These are phyloP conservation scores for Massospora cicadina DNA, from an alignment of 371 early-diverging fungal species.

Conservation along the genomic window DNA sequence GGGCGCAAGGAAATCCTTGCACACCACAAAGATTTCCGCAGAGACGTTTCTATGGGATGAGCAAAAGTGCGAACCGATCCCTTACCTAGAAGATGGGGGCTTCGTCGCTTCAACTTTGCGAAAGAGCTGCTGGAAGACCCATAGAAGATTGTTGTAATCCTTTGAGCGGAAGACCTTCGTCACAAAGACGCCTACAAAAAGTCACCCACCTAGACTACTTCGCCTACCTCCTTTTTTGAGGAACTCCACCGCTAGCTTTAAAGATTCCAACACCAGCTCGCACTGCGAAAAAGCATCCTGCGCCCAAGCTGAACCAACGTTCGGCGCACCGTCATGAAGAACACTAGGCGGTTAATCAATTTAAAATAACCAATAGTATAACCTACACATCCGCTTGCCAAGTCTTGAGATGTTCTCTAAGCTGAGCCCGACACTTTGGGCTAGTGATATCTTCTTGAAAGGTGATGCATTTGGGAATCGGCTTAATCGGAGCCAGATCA, in stretches of 20 bases:
- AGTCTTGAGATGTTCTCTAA: constrained; percentile 80
- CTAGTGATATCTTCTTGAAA: constrained; percentile 97
- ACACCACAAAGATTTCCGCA: constrained; percentile 99
- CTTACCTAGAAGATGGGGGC: constrained; percentile 90
- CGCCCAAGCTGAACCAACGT: constrained; percentile 95
- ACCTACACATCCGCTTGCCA: constrained; percentile 97
- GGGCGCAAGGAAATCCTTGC: constrained; percentile 85
- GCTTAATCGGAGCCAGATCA: constrained; percentile 96
- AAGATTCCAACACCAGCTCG: constrained; percentile 87
- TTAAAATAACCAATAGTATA: neutral
- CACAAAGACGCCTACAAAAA: constrained; percentile 58
- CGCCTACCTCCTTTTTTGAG: constrained; percentile 68
- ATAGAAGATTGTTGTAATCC: constrained; percentile 96
- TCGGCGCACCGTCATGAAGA: constrained; percentile 99
- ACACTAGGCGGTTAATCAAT: constrained; percentile 31
- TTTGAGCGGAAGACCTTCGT: constrained; percentile 99
- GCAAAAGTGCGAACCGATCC: neutral
- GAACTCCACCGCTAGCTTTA: constrained; percentile 94
- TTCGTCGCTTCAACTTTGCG: constrained; percentile 97
- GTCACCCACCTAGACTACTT: neutral
- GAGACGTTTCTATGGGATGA: constrained; percentile 58
- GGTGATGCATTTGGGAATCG: constrained; percentile 90
- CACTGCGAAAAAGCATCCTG: constrained; percentile 98
- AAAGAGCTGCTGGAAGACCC: constrained; percentile 97
- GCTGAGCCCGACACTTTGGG: constrained; percentile 69